Evolutionary conservation across 2,329 filamentous ascomycete genomes (phyloP).

Genomic region (Zymoseptoria tritici): DNA sequence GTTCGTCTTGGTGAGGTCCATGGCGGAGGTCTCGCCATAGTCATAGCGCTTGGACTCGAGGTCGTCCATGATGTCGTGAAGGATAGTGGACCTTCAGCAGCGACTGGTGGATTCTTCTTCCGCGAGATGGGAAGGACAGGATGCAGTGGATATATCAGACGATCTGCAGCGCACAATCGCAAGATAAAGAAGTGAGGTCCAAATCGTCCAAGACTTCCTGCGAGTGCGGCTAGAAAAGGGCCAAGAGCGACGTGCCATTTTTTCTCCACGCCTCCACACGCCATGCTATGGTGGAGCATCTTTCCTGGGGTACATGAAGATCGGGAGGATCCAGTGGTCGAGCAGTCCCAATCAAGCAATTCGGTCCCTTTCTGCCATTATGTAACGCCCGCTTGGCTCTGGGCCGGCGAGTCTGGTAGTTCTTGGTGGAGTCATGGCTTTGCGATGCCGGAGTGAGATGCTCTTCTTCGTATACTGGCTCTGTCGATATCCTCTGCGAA

Average conservation of each 20-base stretch:
- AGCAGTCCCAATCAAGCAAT: not conserved
- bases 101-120: not conserved
- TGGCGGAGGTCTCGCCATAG: not conserved
- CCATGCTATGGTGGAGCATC: not conserved
- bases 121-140: not conserved
- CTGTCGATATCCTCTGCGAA: not conserved
- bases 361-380: not conserved
- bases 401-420: not conserved
- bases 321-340: not conserved
- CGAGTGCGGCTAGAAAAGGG: not conserved
- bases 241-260: not conserved
- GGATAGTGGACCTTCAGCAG: not conserved
- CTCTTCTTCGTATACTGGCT: not conserved
- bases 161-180: not conserved
- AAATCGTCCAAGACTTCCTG: not conserved
- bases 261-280: not conserved
- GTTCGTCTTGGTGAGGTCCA: constrained; percentile 5
- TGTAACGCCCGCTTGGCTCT: not conserved
- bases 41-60: not conserved
- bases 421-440: not conserved
- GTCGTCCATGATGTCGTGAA: not conserved
- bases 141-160: not conserved
- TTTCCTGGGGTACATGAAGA: not conserved
- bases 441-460: not conserved
- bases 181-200: not conserved